Conservation (phyloP, 106 monocot genomes). For the Hemerocallis citrina region DNA sequence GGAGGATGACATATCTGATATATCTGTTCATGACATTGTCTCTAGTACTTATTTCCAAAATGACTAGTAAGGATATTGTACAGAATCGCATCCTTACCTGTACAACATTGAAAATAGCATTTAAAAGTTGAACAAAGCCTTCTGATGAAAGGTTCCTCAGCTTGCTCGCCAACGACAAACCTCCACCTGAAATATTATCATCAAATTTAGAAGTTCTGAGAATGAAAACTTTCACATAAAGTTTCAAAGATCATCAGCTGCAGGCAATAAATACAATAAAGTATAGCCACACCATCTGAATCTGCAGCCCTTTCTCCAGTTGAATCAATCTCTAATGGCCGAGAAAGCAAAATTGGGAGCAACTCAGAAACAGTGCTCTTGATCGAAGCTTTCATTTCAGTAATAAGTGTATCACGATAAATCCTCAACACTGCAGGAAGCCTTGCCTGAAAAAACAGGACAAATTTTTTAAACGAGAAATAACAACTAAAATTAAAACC, state of each 20-base stretch:
- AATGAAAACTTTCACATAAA: neutral
- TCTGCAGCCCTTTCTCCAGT: conserved; percentile 57
- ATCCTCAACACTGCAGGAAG: conserved; percentile 83
- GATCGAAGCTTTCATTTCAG: conserved; percentile 88
- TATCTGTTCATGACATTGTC: neutral
- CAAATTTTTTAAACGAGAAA: neutral
- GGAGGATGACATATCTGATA: too few relatives aligned
- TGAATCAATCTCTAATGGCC: conserved; percentile 46
- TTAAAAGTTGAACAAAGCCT: conserved; percentile 87
- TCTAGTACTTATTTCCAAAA: too few relatives aligned
- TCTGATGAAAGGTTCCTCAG: conserved; percentile 81
- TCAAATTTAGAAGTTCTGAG: neutral
- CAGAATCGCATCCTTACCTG: conserved; percentile 50
- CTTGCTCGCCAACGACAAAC: conserved; percentile 83
- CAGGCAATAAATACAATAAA: neutral
- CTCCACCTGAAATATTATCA: conserved; percentile 47
- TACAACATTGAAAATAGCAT: conserved; percentile 82
- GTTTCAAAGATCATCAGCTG: neutral
- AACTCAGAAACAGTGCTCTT: conserved; percentile 91
- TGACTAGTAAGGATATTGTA: neutral
- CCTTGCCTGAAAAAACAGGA: conserved; percentile 48
- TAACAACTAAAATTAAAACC: neutral
- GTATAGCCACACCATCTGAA: conserved; percentile 53
- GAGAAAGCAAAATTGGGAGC: conserved; percentile 67
- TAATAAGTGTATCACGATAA: conserved; percentile 85